A percentile compares a stretch with the other conserved stretches of the same genome.
Evolutionary conservation across 2,329 filamentous ascomycete genomes (phyloP).

Genomic region (Aspergillus sp.): DNA sequence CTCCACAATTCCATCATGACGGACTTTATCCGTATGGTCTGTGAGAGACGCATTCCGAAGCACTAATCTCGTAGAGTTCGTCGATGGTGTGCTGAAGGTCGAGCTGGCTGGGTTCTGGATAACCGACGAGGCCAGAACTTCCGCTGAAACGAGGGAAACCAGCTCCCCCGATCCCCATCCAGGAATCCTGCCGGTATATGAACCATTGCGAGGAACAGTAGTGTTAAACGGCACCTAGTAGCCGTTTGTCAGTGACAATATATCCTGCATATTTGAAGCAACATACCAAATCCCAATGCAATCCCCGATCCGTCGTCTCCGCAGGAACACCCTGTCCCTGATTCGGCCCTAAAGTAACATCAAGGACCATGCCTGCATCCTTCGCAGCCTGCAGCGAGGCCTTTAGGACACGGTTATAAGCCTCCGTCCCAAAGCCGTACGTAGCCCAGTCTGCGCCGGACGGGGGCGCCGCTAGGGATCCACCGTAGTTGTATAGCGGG

Average conservation of each 20-base stretch:
- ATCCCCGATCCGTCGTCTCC: conserved; percentile 28
- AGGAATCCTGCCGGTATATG: neutral
- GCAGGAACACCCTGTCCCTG: conserved; percentile 51
- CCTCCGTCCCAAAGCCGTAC: neutral
- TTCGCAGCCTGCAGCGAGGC: conserved; percentile 5
- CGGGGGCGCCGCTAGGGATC: neutral
- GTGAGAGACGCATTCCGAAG: neutral
- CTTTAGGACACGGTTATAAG: neutral
- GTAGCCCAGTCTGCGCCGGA: neutral
- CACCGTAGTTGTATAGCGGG: neutral
- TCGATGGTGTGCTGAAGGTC: neutral
- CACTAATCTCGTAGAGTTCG: neutral
- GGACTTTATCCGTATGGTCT: neutral
- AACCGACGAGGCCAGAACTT: neutral
- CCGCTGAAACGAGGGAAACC: neutral
- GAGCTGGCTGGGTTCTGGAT: too few species aligned
- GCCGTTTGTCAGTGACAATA: neutral
- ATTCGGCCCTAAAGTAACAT: conserved; percentile 49
- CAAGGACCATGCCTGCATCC: conserved; percentile 42
- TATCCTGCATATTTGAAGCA: too few species aligned
- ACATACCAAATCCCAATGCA: conserved; percentile 14
- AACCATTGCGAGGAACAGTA: neutral
- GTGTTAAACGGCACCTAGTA: neutral
- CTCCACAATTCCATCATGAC: neutral
- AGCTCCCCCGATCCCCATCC: conserved; percentile 8